Base-by-base conservation (phyloP, 139 green algal genomes). In the Chlorella sorokiniana region DNA sequence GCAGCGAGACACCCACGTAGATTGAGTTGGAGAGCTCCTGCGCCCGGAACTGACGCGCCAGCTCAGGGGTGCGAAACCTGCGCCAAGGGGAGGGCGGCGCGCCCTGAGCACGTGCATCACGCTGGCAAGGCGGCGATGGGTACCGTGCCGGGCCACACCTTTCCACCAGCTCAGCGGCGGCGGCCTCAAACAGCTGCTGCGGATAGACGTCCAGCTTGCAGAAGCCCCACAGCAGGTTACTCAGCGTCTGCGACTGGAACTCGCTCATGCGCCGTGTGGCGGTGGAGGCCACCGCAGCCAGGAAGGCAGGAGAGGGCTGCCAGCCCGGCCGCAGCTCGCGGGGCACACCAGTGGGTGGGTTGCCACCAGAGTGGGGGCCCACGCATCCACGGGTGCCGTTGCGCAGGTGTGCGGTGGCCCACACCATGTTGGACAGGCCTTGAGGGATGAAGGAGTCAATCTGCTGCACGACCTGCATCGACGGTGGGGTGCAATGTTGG, bases 401-500 rank as follows among this genome's bases (percentile, higher is more conserved):
- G 73, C 79, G 64, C 42, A 89, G 81, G 31, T 69, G 76, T 8
- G 86, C 88, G 52, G 73, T 86, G 22, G 76, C 81, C 88, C 88
- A 92, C 22, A 86, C 71, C 37, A 85, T 82, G 81, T 89, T 91
- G 73, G 79, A 87, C 59, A 92, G 78, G 48, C 67, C 84, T 62
- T 91, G 88, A 4, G 88, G 81, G 42, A 85, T 79, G 61, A 82
- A 88, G 35, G 67, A 37, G 45, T 85, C 45, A 4, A 79, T 72
- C 23, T 52, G 37, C 61, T 41, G 38, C 22, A 44, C 77, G 27
- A 27, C 64, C 71, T 62, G 75, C 82, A 31, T 11, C 2, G 22
- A 37, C 65, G 31, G 35, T 8, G 6, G 56, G 22, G 56, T 33
- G 48, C 48, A 59, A 59, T 25, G 48, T 16, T 25, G 48, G 14